A percentile compares a stretch with the other conserved stretches of the same genome.
These are phyloP conservation scores for Populus tomentosa DNA, from an alignment of 441 rosid genomes.

Conservation along the genomic window DNA sequence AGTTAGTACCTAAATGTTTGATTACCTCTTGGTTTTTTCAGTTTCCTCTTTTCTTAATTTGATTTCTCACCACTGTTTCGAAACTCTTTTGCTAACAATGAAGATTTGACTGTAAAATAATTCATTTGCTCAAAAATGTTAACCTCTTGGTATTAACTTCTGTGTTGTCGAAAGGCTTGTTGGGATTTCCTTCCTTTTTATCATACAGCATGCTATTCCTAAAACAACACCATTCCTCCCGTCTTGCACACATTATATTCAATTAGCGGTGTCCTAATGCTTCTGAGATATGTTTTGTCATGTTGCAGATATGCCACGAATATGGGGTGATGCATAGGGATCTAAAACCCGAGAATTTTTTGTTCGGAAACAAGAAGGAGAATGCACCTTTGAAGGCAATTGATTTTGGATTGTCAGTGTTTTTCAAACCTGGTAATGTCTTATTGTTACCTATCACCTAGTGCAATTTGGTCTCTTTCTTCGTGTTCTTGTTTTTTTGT, in stretches of 20 bases:
- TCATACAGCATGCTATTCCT: neutral
- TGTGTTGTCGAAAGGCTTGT: neutral
- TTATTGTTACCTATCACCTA: neutral
- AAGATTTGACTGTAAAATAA: neutral
- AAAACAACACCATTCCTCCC: neutral
- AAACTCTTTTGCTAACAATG: neutral
- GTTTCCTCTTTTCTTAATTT: neutral
- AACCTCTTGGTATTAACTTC: neutral
- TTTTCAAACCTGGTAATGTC: conserved; percentile 75
- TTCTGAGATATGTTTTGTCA: conserved; percentile 6
- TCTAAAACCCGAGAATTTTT: conserved; percentile 93
- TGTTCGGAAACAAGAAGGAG: conserved; percentile 87
- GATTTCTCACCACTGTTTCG: neutral
- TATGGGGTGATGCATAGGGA: conserved; percentile 27
- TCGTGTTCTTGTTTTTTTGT: too few relatives aligned
- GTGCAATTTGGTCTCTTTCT: too few relatives aligned
- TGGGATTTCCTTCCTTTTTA: neutral
- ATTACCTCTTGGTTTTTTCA: neutral
- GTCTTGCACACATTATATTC: neutral
- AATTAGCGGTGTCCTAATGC: neutral
- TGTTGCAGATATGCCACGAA: conserved; percentile 71
- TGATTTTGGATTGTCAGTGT: conserved; percentile 89
- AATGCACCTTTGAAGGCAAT: conserved; percentile 70
- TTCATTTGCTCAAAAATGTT: neutral
- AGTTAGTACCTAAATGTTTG: neutral